These are phyloP conservation scores for Mycena rebaudengoi DNA, from an alignment of 768 basidiomycete genomes.

Conservation along the genomic window DNA sequence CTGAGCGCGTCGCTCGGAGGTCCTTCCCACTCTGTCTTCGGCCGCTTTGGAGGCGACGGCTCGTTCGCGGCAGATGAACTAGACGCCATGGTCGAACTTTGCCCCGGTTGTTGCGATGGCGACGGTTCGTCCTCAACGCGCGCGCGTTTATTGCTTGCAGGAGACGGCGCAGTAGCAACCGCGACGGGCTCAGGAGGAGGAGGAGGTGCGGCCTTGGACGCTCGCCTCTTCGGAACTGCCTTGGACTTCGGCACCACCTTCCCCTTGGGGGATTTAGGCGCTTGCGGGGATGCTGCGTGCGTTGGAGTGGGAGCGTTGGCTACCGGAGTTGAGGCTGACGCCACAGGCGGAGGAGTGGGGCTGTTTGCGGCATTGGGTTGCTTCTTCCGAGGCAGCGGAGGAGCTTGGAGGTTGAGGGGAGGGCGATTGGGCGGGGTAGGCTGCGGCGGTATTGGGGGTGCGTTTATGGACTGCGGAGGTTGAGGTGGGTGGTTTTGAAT, in stretches of 20 bases:
- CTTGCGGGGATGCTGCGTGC: constrained; percentile 66
- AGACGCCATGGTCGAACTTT: constrained; percentile 27
- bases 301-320: constrained; percentile 62
- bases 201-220: constrained; percentile 35
- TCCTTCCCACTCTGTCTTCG: constrained; percentile 77
- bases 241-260: constrained; percentile 61
- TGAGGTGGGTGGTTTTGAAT: neutral
- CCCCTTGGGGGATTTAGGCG: constrained; percentile 75
- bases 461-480: constrained; percentile 1
- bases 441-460: constrained; percentile 11
- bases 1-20: constrained; percentile 59
- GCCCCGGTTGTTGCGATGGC: constrained; percentile 28
- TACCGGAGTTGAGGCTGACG: constrained; percentile 50
- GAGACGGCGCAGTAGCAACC: constrained; percentile 30
- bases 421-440: constrained; percentile 30
- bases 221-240: constrained; percentile 42
- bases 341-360: constrained; percentile 56
- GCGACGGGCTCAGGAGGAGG: constrained; percentile 22
- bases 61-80: constrained; percentile 48
- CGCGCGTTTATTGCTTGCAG: constrained; percentile 52
- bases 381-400: constrained; percentile 30
- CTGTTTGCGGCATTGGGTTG: constrained; percentile 40
- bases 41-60: constrained; percentile 76
- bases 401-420: constrained; percentile 33
- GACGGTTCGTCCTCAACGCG: constrained; percentile 69